Base-by-base conservation (phyloP, 352 stramenopile genomes). In the Globisporangium parvum region DNA sequence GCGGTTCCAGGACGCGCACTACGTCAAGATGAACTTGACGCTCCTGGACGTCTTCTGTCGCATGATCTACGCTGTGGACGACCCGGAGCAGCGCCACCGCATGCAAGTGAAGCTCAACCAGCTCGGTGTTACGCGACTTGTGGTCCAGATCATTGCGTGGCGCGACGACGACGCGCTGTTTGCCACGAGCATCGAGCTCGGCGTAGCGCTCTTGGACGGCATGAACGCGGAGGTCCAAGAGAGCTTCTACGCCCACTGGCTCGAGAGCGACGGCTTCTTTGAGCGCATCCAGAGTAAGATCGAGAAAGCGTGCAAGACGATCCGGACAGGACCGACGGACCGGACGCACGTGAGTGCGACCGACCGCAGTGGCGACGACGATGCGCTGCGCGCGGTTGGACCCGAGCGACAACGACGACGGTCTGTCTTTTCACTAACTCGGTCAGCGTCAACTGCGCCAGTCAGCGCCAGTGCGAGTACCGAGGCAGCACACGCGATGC, bases 171-270 rank as follows among this genome's bases (percentile, higher is more conserved):
- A 85, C 20, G 55, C 65, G 6, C 48, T 91, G 12, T 85, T 88
- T 63, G 60, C 69, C 17, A 79, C 66, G 21, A 73, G 75, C 59
- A 72, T 91, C 42, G 62, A 80, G 39, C 69, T 91, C 23, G 80
- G 80, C 11, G 76, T 91, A 14, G 75, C 80, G 11, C 58, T 91
- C 4, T 53, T 91, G 21, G 74, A 88, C 57, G 80, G 77, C 4
- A 88, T 91, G 77, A 91, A 91, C 48, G 75, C 80, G 1, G 70
- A 87, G 55, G 80, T 91, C 1, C 80, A 91, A 59, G 80, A 91
- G 41, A 81, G 59, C 24, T 91, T 91, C 47, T 77, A 74, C 37
- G 39, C 51, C 6, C 77, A 74, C 51, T 87, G 75, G 71, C 50
- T 67, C 20, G 65, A 81, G 17, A 70, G 73, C 24, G 42, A 57